A percentile compares a stretch with the other conserved stretches of the same genome.
phyloP scores from a whole-genome alignment of 2,329 filamentous ascomycete species.

The Bretziella fagacearum region DNA sequence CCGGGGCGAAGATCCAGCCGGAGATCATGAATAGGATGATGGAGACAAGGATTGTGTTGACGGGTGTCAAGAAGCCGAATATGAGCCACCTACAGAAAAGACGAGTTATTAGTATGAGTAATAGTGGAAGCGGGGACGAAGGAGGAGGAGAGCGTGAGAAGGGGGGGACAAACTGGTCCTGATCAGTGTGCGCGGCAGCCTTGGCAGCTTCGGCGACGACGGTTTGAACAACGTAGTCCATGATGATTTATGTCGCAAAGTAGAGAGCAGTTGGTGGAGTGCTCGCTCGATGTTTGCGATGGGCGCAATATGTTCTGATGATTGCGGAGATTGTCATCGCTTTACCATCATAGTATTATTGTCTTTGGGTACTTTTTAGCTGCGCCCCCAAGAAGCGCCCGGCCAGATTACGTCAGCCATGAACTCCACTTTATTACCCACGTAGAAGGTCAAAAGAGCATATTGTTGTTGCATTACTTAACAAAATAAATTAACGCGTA shows the following conservation, averaged over 20 bases:
- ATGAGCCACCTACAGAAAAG: conserved; percentile 18
- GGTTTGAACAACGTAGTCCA: conserved; percentile 43
- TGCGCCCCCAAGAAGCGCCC: too few species aligned
- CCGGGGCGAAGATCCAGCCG: conserved; percentile 13
- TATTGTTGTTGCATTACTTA: too few species aligned
- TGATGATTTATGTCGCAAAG: too few species aligned
- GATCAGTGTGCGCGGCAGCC: conserved; percentile 19
- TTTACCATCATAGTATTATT: too few species aligned
- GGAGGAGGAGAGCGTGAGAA: neutral
- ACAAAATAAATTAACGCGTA: conserved; percentile 5
- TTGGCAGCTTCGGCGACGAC: conserved; percentile 36
- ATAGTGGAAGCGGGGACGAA: neutral
- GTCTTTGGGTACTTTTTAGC: too few species aligned
- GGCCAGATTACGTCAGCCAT: too few species aligned
- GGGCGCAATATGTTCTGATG: too few species aligned
- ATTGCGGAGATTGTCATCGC: too few species aligned
- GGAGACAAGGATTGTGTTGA: conserved; percentile 43
- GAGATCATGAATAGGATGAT: conserved; percentile 37
- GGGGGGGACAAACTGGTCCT: conserved; percentile 12
- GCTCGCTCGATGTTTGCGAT: too few species aligned
- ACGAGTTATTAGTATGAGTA: neutral
- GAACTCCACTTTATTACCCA: too few species aligned
- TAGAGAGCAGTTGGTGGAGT: too few species aligned
- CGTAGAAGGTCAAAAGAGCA: too few species aligned
- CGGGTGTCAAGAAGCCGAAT: conserved; percentile 37